Evolutionary conservation across 805 yeast genomes (phyloP).

Genomic region (Wickerhamiella sergipiensis): DNA sequence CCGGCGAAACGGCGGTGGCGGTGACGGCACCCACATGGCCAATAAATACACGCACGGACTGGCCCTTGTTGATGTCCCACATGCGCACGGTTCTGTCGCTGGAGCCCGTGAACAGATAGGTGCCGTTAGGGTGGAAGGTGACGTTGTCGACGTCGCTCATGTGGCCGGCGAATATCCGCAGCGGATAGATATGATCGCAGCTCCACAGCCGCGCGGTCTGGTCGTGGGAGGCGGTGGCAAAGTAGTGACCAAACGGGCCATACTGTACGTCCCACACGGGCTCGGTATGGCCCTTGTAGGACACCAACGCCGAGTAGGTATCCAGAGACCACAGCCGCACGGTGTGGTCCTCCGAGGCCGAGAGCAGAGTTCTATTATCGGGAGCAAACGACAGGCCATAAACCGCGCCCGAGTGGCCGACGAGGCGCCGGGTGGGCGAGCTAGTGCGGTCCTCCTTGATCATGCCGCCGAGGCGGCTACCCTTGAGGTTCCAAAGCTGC

Average conservation of each 20-base stretch:
- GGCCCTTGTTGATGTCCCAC: constrained; percentile 94
- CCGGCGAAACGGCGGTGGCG: constrained; percentile 81
- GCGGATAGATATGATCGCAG: constrained; percentile 92
- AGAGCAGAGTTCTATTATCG: constrained; percentile 65
- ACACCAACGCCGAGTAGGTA: constrained; percentile 73
- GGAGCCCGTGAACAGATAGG: constrained; percentile 88
- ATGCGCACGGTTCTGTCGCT: constrained; percentile 90
- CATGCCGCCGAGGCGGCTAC: constrained; percentile 51
- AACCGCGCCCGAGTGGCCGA: constrained; percentile 93
- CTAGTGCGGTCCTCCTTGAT: constrained; percentile 21
- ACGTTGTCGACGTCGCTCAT: constrained; percentile 91
- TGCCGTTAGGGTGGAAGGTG: constrained; percentile 90
- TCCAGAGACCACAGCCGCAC: constrained; percentile 90
- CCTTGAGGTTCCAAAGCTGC: constrained; percentile 87
- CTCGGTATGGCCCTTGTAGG: constrained; percentile 92
- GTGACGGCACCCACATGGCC: constrained; percentile 88
- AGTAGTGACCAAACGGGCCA: constrained; percentile 91
- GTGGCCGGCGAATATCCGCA: constrained; percentile 95
- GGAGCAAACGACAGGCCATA: constrained; percentile 86
- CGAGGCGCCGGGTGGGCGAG: constrained; percentile 34
- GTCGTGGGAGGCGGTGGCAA: constrained; percentile 96
- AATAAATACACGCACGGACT: constrained; percentile 77
- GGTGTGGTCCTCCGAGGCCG: constrained; percentile 84
- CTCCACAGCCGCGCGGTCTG: constrained; percentile 98
- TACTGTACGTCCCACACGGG: constrained; percentile 97